phyloP scores from a whole-genome alignment of 169 alveolate species.

The Cryptosporidium meleagridis region DNA sequence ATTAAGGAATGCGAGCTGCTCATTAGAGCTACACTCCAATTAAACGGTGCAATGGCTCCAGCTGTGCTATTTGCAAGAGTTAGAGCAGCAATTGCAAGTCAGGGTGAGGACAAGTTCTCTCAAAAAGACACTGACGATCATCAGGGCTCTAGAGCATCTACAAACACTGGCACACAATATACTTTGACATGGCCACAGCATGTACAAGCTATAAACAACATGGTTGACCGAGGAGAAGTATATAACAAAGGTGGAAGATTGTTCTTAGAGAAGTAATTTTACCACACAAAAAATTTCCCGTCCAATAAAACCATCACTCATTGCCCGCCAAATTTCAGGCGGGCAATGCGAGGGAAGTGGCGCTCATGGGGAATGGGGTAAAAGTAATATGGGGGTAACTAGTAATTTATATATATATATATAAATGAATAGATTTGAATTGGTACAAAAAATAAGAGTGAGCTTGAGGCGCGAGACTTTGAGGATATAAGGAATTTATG shows the following conservation, averaged over 20 bases:
- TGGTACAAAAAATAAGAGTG: not conserved
- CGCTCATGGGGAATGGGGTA: not conserved
- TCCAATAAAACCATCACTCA: no score
- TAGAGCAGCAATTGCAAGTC: slow-evolving; percentile 52
- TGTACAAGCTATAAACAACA: slow-evolving; percentile 69
- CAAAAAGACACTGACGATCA: not conserved
- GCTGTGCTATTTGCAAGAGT: slow-evolving; percentile 68
- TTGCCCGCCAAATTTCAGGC: not conserved
- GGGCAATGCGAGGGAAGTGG: not conserved
- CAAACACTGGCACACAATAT: not conserved
- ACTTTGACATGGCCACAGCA: slow-evolving; percentile 58
- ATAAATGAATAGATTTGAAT: not conserved
- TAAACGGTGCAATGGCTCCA: slow-evolving; percentile 75
- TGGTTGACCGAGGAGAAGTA: slow-evolving; percentile 70
- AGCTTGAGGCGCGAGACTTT: slow-evolving; percentile 2
- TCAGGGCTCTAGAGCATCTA: not conserved
- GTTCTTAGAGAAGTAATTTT: slow-evolving; percentile 21
- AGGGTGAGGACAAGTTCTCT: not conserved
- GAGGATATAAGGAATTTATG: not conserved
- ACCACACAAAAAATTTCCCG: not conserved
- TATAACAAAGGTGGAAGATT: slow-evolving; percentile 66
- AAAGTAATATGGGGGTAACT: not conserved
- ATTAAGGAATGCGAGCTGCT: slow-evolving; percentile 52
- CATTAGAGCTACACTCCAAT: slow-evolving; percentile 53
- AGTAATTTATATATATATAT: no score